Evolutionary conservation across 805 yeast genomes (phyloP), one percentile per base, ranked within the genome.

Genomic region (Citeromyces nyonsensis): DNA sequence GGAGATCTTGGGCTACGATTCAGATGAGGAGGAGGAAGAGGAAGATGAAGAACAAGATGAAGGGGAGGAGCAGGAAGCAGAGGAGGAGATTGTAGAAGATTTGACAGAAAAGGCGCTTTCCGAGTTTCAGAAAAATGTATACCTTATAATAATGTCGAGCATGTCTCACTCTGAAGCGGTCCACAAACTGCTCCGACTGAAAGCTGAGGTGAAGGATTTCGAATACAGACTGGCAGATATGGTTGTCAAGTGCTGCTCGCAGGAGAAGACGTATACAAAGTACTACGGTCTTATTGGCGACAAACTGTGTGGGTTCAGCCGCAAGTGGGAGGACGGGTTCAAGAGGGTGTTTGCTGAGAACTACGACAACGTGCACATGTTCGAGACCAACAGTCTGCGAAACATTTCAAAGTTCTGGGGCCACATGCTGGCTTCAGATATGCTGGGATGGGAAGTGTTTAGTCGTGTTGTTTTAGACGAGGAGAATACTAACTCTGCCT

Each of bases 101-200:
- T 52, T 78, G 61, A 80, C 94, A 0, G 77, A 77, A 30, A 54
- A 74, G 1, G 70, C 70, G 15, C 52, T 74, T 22, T 58, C 73
- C 2, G 71, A 73, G 32, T 72, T 73, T 41, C 83, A 83, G 42
- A 83, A 83, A 43, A 67, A 67, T 2, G 78, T 88, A 2, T 88
- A 88, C 44, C 56, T 86, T 20, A 77, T 88, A 0, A 58, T 91
- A 7, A 84, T 82, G 77, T 83, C 95, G 14, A 74, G 94, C 37
- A 69, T 88, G 76, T 76, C 93, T 0, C 73, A 86, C 4, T 94
- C 83, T 41, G 98, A 91, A 57, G 88, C 94, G 1, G 85, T 83
- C 1, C 97, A 86, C 50, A 86, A 86, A 49, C 54, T 91, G 5
- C 42, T 81, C 27, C 69, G 66, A 44, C 44, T 81, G 9, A 38